A percentile compares a stretch with the other conserved stretches of the same genome.
Evolutionary conservation across 805 yeast species (phyloP).

Genomic region (Metschnikowia borealis): DNA sequence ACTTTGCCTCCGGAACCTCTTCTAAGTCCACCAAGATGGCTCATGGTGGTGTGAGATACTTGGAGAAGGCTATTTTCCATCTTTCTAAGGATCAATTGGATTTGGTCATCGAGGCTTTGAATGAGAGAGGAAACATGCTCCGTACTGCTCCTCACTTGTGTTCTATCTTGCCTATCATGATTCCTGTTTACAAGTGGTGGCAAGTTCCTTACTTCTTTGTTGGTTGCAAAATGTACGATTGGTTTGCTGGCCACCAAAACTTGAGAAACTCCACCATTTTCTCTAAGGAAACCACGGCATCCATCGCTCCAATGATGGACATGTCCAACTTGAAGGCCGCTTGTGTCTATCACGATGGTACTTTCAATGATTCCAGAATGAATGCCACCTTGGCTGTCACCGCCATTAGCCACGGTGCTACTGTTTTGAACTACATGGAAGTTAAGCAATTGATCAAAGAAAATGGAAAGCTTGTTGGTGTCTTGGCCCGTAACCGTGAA

Average conservation of each 20-base stretch:
- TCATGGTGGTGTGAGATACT: conserved; percentile 94
- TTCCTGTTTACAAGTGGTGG: conserved; percentile 96
- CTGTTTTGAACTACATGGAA: conserved; percentile 81
- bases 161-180: conserved; percentile 82
- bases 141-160: conserved; percentile 91
- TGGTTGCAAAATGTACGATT: conserved; percentile 88
- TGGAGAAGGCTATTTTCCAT: conserved; percentile 92
- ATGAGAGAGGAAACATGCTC: conserved; percentile 81
- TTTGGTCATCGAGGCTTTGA: conserved; percentile 82
- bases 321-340: conserved; percentile 78
- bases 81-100: conserved; percentile 85
- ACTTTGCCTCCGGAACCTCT: conserved; percentile 89
- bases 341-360: conserved; percentile 91
- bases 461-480: conserved; percentile 65
- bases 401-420: conserved; percentile 84
- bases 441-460: conserved; percentile 74
- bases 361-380: conserved; percentile 90
- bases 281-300: conserved; percentile 60
- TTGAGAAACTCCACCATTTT: conserved; percentile 73
- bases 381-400: conserved; percentile 81
- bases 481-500: conserved; percentile 66
- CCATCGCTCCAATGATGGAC: conserved; percentile 83
- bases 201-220: conserved; percentile 90
- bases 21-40: conserved; percentile 95
- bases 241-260: conserved; percentile 88